These are phyloP conservation scores for Dendrobium nobile DNA, from an alignment of 106 monocot species.

Conservation along the genomic window DNA sequence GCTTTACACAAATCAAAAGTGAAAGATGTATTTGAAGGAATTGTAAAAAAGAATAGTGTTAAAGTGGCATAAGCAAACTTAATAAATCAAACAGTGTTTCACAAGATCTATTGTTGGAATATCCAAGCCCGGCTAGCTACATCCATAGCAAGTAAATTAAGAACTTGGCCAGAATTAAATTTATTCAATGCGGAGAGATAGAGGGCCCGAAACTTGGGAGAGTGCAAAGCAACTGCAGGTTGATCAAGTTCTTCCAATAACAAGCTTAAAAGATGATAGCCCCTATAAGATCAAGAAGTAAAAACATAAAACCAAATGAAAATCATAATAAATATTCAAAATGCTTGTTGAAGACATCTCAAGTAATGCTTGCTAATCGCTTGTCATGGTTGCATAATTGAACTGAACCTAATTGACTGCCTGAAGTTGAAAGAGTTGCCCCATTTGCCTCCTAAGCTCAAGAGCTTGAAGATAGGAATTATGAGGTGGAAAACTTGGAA, in stretches of 20 bases:
- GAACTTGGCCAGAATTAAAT: constrained; percentile 75
- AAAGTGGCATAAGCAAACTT: no score
- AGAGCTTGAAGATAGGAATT: no score
- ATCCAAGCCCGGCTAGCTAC: constrained; percentile 94
- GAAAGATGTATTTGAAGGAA: no score
- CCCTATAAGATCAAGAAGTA: constrained; percentile 31
- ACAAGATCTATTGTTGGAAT: constrained; percentile 97
- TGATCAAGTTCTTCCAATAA: constrained; percentile 81
- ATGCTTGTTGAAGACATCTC: constrained; percentile 54
- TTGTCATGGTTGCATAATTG: constrained; percentile 35
- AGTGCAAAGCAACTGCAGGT: constrained; percentile 68
- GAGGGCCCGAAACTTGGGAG: constrained; percentile 60
- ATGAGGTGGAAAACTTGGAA: no score
- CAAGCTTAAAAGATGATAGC: constrained; percentile 66
- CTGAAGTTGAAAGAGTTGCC: no score
- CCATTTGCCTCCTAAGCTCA: no score
- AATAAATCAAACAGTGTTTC: constrained; percentile 15
- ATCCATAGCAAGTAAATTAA: constrained; percentile 85
- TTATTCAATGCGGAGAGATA: constrained; percentile 64
- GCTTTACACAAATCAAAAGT: no score
- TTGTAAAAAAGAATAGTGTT: no score
- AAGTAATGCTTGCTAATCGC: constrained; percentile 50
- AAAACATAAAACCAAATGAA: neutral
- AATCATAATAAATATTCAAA: no score
- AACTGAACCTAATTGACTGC: no score